These are phyloP conservation scores for Pterocarpus macrocarpus DNA, from an alignment of 306 rosid genomes.

Conservation along the genomic window DNA sequence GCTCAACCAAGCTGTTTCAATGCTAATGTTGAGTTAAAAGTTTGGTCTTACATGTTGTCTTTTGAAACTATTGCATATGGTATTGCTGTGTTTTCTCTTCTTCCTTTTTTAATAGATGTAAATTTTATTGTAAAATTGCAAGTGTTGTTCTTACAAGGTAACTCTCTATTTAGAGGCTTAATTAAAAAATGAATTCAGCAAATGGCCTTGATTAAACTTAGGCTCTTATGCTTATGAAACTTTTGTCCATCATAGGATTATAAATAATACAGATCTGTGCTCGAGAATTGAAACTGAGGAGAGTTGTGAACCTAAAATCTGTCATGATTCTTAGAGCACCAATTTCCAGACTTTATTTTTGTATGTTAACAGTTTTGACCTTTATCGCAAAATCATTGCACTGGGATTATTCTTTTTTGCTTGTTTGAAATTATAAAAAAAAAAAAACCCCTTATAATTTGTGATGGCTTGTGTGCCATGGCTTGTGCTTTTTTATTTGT, in stretches of 20 bases:
- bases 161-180: constrained; percentile 24
- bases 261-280: background rate
- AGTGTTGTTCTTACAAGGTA: constrained; percentile 15
- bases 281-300: constrained; percentile 13
- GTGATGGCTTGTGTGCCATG: constrained; percentile 24
- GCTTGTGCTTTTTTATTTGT: background rate
- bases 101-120: constrained; percentile 1
- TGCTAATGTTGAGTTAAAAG: constrained; percentile 22
- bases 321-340: constrained; percentile 21
- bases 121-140: constrained; percentile 24
- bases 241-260: constrained; percentile 12
- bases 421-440: background rate
- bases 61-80: constrained; percentile 28
- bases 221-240: background rate
- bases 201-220: constrained; percentile 5
- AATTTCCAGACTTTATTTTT: background rate
- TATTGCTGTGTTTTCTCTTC: constrained; percentile 29
- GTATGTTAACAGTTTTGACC: constrained; percentile 12
- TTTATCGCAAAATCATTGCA: background rate
- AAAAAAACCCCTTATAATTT: background rate
- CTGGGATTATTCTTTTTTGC: background rate
- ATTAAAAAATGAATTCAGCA: constrained; percentile 13
- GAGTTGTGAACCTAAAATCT: constrained; percentile 9
- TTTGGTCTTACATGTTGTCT: constrained; percentile 7
- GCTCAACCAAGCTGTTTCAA: constrained; percentile 7